These are phyloP conservation scores for Cyclostephanos invisitatus DNA, from an alignment of 108 stramenopile species.

Conservation along the genomic window DNA sequence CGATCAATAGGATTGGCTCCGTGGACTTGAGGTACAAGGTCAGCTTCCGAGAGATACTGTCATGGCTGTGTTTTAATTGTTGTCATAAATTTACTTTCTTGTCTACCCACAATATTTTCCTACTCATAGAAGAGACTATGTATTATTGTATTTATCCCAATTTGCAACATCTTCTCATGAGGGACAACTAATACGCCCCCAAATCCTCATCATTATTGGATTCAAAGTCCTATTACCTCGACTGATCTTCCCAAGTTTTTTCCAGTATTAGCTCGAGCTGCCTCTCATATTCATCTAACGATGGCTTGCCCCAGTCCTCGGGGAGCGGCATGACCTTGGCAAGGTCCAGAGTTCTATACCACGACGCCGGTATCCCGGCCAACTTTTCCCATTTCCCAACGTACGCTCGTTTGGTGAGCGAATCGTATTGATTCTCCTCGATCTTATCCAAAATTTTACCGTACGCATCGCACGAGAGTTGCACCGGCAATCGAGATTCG, in stretches of 20 bases:
- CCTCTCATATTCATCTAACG: conserved; percentile 52
- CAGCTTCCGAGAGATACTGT: too few relatives aligned
- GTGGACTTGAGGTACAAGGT: too few relatives aligned
- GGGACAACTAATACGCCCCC: too few relatives aligned
- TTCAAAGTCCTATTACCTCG: conserved; percentile 2
- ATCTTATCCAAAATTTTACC: conserved; percentile 92
- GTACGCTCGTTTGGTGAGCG: conserved; percentile 93
- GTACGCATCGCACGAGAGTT: conserved; percentile 92
- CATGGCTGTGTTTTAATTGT: too few relatives aligned
- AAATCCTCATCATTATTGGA: too few relatives aligned
- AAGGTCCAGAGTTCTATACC: conserved; percentile 89
- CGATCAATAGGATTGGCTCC: too few relatives aligned
- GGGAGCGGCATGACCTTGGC: conserved; percentile 72
- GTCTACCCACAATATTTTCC: too few relatives aligned
- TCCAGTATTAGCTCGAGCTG: conserved; percentile 38
- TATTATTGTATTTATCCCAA: too few relatives aligned
- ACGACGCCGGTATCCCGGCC: conserved; percentile 90
- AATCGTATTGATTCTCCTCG: conserved; percentile 94
- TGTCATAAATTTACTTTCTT: too few relatives aligned
- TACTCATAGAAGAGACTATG: too few relatives aligned
- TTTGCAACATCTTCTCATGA: too few relatives aligned
- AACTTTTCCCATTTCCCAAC: conserved; percentile 96
- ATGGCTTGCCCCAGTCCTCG: conserved; percentile 58
- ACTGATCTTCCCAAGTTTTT: conserved; percentile 25
- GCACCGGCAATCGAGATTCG: conserved; percentile 89